Evolutionary conservation across 176 grass and related monocot species (phyloP).

Genomic region (Bolboschoenus planiculmis): DNA sequence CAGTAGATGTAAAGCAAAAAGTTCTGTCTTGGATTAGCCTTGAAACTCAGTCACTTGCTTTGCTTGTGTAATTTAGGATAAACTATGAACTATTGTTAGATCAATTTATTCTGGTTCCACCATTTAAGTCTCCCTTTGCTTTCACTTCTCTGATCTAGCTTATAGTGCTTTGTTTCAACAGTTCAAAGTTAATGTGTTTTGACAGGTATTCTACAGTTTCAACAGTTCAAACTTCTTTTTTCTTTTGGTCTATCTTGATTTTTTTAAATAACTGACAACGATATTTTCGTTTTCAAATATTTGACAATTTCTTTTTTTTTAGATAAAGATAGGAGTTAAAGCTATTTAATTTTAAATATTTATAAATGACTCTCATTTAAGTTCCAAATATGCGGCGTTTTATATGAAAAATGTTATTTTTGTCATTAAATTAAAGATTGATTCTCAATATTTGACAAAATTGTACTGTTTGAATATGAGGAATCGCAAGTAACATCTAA

Average conservation of each 20-base stretch:
- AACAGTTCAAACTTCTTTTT: background rate
- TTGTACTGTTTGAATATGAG: too few species aligned
- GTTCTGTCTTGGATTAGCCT: slow-evolving; percentile 5
- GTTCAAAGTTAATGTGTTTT: background rate
- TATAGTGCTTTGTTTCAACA: background rate
- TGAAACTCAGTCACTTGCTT: background rate
- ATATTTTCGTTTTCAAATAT: background rate
- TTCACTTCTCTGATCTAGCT: background rate
- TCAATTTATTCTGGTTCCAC: background rate
- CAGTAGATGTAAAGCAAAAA: slow-evolving; percentile 2
- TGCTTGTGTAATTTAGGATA: slow-evolving; percentile 19
- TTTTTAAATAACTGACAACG: background rate
- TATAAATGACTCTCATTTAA: too few species aligned
- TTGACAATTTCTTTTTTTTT: too few species aligned
- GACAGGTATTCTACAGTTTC: background rate
- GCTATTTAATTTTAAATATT: too few species aligned
- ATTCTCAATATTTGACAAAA: too few species aligned
- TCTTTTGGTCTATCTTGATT: background rate
- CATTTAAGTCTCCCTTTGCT: background rate
- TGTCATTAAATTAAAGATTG: too few species aligned
- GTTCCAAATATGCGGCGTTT: too few species aligned
- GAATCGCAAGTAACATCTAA: background rate
- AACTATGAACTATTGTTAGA: slow-evolving; percentile 15
- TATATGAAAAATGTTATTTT: too few species aligned
- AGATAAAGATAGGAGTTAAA: too few species aligned